Evolutionary conservation across 2,329 filamentous ascomycete species (phyloP).

Genomic region (Aureobasidium sp.): DNA sequence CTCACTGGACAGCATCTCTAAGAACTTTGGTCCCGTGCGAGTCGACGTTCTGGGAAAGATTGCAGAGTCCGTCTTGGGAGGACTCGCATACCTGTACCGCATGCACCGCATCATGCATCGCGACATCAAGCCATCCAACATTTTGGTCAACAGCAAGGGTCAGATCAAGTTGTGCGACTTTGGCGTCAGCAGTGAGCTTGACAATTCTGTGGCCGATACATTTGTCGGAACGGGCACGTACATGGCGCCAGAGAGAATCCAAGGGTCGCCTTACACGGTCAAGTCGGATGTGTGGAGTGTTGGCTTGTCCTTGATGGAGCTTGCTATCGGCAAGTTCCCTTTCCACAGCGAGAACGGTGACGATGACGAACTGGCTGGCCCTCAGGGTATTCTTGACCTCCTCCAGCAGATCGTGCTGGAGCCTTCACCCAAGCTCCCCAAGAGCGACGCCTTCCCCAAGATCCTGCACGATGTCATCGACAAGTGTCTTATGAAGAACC

Average conservation of each 20-base stretch:
- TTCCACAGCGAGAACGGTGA: slow-evolving; percentile 73
- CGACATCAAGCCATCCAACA: slow-evolving; percentile 97
- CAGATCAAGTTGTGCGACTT: slow-evolving; percentile 98
- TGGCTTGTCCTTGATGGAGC: slow-evolving; percentile 87
- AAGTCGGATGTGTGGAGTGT: slow-evolving; percentile 99
- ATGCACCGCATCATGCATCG: slow-evolving; percentile 98
- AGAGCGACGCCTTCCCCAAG: slow-evolving; percentile 92
- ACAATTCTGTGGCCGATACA: slow-evolving; percentile 96
- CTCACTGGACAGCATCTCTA: slow-evolving; percentile 85
- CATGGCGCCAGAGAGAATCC: slow-evolving; percentile 97
- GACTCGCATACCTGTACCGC: slow-evolving; percentile 88
- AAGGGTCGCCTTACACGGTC: slow-evolving; percentile 93
- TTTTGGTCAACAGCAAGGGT: slow-evolving; percentile 88
- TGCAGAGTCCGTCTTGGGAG: slow-evolving; percentile 86
- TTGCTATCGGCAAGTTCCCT: slow-evolving; percentile 95
- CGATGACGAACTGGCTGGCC: slow-evolving; percentile 56
- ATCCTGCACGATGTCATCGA: slow-evolving; percentile 97
- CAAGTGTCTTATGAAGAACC: slow-evolving; percentile 86
- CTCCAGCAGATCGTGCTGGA: slow-evolving; percentile 97
- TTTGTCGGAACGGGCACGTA: slow-evolving; percentile 98
- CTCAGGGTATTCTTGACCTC: slow-evolving; percentile 90
- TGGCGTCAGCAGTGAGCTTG: slow-evolving; percentile 93
- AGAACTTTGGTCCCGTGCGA: slow-evolving; percentile 87
- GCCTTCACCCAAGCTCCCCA: slow-evolving; percentile 83
- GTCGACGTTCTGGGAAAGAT: slow-evolving; percentile 98